phyloP scores from a whole-genome alignment of 805 yeast species.

The Pichia scutulata region DNA sequence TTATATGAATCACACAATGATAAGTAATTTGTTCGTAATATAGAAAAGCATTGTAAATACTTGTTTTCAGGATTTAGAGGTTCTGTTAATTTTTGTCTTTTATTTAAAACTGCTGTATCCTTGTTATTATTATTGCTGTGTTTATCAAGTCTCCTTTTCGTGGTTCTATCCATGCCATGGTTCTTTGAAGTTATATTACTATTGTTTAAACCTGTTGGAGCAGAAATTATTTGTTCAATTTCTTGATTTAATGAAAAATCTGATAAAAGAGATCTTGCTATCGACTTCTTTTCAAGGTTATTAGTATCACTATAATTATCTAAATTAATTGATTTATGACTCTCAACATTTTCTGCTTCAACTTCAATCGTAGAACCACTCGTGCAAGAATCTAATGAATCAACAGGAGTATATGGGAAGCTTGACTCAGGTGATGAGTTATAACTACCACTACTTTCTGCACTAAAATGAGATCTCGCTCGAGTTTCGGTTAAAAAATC shows the following conservation, averaged over 20 bases:
- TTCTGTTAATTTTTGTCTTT: not conserved
- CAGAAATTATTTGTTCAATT: constrained; percentile 1
- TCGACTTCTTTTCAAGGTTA: not conserved
- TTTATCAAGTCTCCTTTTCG: not conserved
- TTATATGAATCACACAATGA: constrained; percentile 19
- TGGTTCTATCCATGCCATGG: not conserved
- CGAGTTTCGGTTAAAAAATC: not conserved
- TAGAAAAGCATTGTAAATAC: constrained; percentile 19
- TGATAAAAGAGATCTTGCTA: not conserved
- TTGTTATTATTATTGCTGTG: not conserved
- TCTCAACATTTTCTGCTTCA: not conserved
- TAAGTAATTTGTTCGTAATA: constrained; percentile 19
- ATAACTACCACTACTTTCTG: not conserved
- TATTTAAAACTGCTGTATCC: not conserved
- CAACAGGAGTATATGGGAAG: constrained; percentile 18
- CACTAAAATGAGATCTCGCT: constrained; percentile 1
- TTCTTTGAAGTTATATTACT: not conserved
- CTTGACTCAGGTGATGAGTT: constrained; percentile 14
- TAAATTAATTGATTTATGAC: not conserved
- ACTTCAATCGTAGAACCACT: constrained; percentile 2
- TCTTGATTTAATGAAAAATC: not conserved
- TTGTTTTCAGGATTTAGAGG: constrained; percentile 11
- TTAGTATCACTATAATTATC: not conserved
- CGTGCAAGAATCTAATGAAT: constrained; percentile 16
- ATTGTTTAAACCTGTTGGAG: not conserved